Base-by-base conservation (phyloP, 2,329 filamentous ascomycete species). In the Ampelomyces quisqualis region DNA sequence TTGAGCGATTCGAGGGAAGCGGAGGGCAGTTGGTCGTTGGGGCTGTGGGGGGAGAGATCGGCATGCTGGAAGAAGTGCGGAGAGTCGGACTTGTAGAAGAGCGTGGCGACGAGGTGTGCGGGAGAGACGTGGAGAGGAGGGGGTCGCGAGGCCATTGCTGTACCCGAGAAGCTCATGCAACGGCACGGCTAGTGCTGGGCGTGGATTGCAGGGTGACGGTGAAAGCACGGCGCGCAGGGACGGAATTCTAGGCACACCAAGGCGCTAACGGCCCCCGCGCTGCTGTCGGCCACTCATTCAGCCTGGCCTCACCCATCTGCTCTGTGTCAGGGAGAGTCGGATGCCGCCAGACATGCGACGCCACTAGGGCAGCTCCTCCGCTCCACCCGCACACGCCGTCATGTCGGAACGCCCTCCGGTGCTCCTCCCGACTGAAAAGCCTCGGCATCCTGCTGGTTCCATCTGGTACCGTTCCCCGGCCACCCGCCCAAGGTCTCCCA, bases 11-110 rank as follows among this genome's bases (percentile, higher is more conserved):
- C 56, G 35, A 65, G 55, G 4, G 64, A 60, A 2, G 57, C 61
- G 14, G 58, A 47, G n/a, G 63, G 63, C 24, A 66, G 60, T 19
- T 47, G 41, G 38, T 60, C 66, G 44, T 41, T 43, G 8, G 59
- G 60, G 24, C 47, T 63, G 38, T 67, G 64, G 11, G 67, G 64
- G 0, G 72, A 69, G 19, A 70, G 65, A 50, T 77, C 74, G 38
- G 75, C 71, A 48, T 77, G 76, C 22, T 71, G 62, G 58, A 74
- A 70, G 30, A 71, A 53, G 50, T 64, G 55, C 15, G 54, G 61
- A 4, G 56, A 50, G 38, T 62, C 56, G 33, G 62, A 42, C 38
- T 64, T 64, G 60, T 67, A 67, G 56, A 69, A 69, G 48, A 69
- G 60, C 7, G 67, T 69, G 17, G 65, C 64, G 43, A 67, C 57